Evolutionary conservation across 2,329 filamentous ascomycete genomes (phyloP).

Genomic region (Scytalidium sp.): DNA sequence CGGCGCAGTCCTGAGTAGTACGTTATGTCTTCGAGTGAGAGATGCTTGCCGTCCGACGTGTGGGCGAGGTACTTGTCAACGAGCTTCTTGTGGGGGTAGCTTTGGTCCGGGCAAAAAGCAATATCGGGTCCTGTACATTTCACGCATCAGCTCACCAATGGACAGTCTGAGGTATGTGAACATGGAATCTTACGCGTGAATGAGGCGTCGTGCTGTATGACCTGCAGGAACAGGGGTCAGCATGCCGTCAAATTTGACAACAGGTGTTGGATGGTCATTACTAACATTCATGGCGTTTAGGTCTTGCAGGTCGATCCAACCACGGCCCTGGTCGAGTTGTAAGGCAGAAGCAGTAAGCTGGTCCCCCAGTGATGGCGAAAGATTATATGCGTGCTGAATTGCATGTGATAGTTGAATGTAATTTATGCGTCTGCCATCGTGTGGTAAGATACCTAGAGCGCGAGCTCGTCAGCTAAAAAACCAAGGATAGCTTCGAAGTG

Average conservation of each 20-base stretch:
- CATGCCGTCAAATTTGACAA: too few species aligned
- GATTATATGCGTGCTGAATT: neutral
- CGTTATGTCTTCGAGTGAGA: neutral
- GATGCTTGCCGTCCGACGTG: neutral
- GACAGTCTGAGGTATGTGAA: too few species aligned
- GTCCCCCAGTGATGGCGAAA: neutral
- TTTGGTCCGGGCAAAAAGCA: constrained; percentile 1
- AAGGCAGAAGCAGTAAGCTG: constrained; percentile 1
- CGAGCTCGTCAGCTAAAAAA: too few species aligned
- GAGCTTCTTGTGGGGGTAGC: neutral
- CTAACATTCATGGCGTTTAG: neutral
- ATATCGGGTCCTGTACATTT: too few species aligned
- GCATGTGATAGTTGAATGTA: neutral
- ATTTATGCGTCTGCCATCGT: neutral
- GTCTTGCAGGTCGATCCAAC: neutral
- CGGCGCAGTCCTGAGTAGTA: neutral
- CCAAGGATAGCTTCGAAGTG: neutral
- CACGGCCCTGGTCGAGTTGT: neutral
- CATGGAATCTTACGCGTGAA: too few species aligned
- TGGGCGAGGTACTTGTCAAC: neutral
- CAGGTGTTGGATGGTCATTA: too few species aligned
- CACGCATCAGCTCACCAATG: too few species aligned
- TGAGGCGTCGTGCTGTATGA: constrained; percentile 1
- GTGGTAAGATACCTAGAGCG: neutral
- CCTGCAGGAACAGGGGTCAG: neutral